These are phyloP conservation scores for Nothophaeocryptopus gaeumannii DNA, from an alignment of 2,329 filamentous ascomycete species.

Conservation along the genomic window DNA sequence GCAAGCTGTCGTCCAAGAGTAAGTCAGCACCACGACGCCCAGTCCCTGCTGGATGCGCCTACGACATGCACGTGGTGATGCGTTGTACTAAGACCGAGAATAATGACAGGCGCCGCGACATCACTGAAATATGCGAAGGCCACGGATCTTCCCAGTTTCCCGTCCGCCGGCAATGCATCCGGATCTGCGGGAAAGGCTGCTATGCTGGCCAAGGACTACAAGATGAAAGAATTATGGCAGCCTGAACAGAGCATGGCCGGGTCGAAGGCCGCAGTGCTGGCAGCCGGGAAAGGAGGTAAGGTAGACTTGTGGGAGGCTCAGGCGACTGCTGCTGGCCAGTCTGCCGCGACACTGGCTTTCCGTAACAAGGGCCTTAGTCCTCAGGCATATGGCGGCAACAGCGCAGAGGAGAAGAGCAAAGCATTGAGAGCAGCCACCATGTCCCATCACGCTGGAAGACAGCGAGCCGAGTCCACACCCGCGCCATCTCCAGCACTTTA, in stretches of 20 bases:
- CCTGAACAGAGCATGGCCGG: conserved; percentile 63
- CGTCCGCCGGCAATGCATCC: conserved; percentile 69
- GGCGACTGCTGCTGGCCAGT: conserved; percentile 56
- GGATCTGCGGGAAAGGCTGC: conserved; percentile 61
- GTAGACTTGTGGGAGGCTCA: conserved; percentile 53
- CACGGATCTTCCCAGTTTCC: conserved; percentile 71
- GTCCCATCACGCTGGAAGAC: conserved; percentile 63
- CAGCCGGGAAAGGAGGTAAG: conserved; percentile 54
- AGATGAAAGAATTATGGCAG: conserved; percentile 61
- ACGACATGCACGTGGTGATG: not conserved
- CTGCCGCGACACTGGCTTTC: conserved; percentile 69
- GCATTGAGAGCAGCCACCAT: conserved; percentile 74
- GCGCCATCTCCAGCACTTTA: conserved; percentile 45
- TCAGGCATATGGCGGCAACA: conserved; percentile 47
- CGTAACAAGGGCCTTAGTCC: conserved; percentile 50
- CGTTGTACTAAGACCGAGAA: not conserved
- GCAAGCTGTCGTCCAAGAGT: conserved; percentile 59
- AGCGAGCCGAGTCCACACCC: conserved; percentile 62
- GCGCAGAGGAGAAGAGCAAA: conserved; percentile 55
- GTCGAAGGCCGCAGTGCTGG: conserved; percentile 71
- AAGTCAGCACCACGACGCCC: conserved; percentile 29
- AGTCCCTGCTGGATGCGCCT: not conserved
- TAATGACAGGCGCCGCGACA: conserved; percentile 53
- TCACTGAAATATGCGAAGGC: conserved; percentile 70
- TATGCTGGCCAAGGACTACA: conserved; percentile 58